phyloP scores from a whole-genome alignment of 805 yeast species.

The Kluyveromyces siamensis region DNA sequence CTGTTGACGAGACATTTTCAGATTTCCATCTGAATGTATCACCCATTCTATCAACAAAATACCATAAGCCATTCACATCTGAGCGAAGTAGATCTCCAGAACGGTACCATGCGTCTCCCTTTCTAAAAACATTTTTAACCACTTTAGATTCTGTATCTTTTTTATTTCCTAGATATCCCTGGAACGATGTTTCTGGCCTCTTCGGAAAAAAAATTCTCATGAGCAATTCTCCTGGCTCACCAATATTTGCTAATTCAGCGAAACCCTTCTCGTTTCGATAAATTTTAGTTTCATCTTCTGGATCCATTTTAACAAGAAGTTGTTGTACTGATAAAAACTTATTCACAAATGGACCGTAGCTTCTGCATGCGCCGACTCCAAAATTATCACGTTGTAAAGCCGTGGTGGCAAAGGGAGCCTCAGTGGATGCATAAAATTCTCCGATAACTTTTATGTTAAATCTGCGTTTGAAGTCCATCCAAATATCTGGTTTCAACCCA shows the following conservation, averaged over 20 bases:
- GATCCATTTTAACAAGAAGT: slow-evolving; percentile 64
- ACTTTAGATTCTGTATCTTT: slow-evolving; percentile 74
- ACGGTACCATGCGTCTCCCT: slow-evolving; percentile 89
- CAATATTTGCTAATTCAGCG: slow-evolving; percentile 42
- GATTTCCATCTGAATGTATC: slow-evolving; percentile 97
- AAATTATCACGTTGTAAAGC: slow-evolving; percentile 66
- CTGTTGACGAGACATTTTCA: slow-evolving; percentile 89
- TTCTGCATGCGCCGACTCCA: slow-evolving; percentile 85
- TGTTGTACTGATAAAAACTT: slow-evolving; percentile 44
- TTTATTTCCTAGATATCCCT: slow-evolving; percentile 79
- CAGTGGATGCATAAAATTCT: slow-evolving; percentile 92
- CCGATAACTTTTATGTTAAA: slow-evolving; percentile 71
- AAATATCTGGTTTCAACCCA: slow-evolving; percentile 82
- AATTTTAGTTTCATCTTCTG: slow-evolving; percentile 64
- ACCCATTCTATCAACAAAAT: slow-evolving; percentile 87
- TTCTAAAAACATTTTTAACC: slow-evolving; percentile 58
- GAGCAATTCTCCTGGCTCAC: slow-evolving; percentile 81
- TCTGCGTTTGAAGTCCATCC: slow-evolving; percentile 70
- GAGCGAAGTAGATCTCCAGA: slow-evolving; percentile 73
- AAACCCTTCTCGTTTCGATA: slow-evolving; percentile 64
- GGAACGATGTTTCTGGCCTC: slow-evolving; percentile 68
- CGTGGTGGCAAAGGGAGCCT: slow-evolving; percentile 82
- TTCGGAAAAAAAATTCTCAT: slow-evolving; percentile 61
- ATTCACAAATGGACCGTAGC: slow-evolving; percentile 56
- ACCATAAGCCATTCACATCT: slow-evolving; percentile 61